These are phyloP conservation scores for Stephanodiscus minutulus DNA, from an alignment of 108 stramenopile genomes.

Conservation along the genomic window DNA sequence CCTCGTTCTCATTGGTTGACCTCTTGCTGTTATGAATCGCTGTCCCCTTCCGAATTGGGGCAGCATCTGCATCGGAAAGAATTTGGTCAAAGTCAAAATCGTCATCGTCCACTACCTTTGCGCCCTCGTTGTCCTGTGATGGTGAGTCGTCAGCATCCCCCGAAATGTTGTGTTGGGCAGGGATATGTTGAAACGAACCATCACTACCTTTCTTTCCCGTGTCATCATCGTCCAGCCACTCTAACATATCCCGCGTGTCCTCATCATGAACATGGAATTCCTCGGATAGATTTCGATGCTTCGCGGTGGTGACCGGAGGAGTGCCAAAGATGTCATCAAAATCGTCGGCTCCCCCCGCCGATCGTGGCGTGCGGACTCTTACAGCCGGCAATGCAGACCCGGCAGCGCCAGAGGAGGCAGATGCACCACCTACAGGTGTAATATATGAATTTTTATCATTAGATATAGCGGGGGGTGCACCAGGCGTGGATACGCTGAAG, in stretches of 20 bases:
- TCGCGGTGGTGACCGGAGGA: constrained; percentile 26
- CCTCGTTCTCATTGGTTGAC: background rate
- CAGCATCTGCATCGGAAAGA: constrained; percentile 32
- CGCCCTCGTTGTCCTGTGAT: background rate
- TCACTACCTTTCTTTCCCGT: constrained; percentile 27
- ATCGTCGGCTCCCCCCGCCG: constrained; percentile 11
- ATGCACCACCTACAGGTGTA: background rate
- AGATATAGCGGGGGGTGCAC: background rate
- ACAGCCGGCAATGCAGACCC: background rate
- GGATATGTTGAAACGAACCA: constrained; percentile 1
- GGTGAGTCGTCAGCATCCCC: constrained; percentile 8
- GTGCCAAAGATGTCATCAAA: constrained; percentile 50
- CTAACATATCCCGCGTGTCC: constrained; percentile 75
- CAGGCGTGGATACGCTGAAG: constrained; percentile 31
- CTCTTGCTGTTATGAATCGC: background rate
- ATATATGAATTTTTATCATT: background rate
- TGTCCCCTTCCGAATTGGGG: background rate
- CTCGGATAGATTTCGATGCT: constrained; percentile 19
- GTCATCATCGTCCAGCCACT: constrained; percentile 80
- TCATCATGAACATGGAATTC: constrained; percentile 56
- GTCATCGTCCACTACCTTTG: constrained; percentile 20
- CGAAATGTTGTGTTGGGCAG: background rate
- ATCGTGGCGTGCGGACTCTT: background rate
- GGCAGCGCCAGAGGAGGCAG: background rate
- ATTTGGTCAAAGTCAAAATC: constrained; percentile 53